Percentiles rank a stretch among this genome's conserved stretches.
Evolutionary conservation across 1,139 yeast species (phyloP).

Genomic region (Debaryomycetaceae sp.): DNA sequence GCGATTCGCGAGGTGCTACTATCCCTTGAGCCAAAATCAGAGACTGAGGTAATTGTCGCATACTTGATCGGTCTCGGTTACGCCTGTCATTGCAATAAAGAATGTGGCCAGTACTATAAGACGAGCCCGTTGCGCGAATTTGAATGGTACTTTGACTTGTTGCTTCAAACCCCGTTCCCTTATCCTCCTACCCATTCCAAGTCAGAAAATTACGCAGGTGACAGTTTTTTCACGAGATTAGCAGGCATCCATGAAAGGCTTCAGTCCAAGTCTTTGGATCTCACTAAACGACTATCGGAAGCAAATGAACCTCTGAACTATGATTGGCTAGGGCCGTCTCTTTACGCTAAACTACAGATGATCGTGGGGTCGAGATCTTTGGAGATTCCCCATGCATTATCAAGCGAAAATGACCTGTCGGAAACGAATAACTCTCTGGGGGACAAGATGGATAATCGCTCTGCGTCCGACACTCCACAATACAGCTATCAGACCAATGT

Average conservation of each 20-base stretch:
- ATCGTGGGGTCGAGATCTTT: constrained; percentile 49
- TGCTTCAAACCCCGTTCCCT: too few relatives aligned
- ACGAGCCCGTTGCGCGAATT: constrained; percentile 6
- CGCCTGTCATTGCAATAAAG: too few relatives aligned
- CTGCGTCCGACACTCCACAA: too few relatives aligned
- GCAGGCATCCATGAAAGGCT: constrained; percentile 10
- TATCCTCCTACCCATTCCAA: constrained; percentile 2
- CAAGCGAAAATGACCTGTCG: constrained; percentile 4
- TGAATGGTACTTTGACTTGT: constrained; percentile 17
- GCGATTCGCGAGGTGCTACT: constrained; percentile 14
- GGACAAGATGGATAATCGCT: constrained; percentile 1
- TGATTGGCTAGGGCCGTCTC: too few relatives aligned
- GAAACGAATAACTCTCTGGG: too few relatives aligned
- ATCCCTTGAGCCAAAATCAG: constrained; percentile 13
- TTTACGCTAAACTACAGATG: too few relatives aligned
- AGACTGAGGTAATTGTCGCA: constrained; percentile 20
- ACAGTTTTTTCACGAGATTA: constrained; percentile 9
- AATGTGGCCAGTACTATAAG: constrained; percentile 3
- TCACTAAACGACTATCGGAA: constrained; percentile 12
- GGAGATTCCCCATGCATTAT: constrained; percentile 44
- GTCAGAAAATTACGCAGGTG: constrained; percentile 6
- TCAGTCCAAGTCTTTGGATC: constrained; percentile 11
- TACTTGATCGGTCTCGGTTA: constrained; percentile 20
- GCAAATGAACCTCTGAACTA: too few relatives aligned
- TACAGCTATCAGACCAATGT: constrained; percentile 37